Evolutionary conservation across 2,329 filamentous ascomycete species (phyloP), one percentile per base, ranked within the genome.

Genomic region (Beauveria australis): DNA sequence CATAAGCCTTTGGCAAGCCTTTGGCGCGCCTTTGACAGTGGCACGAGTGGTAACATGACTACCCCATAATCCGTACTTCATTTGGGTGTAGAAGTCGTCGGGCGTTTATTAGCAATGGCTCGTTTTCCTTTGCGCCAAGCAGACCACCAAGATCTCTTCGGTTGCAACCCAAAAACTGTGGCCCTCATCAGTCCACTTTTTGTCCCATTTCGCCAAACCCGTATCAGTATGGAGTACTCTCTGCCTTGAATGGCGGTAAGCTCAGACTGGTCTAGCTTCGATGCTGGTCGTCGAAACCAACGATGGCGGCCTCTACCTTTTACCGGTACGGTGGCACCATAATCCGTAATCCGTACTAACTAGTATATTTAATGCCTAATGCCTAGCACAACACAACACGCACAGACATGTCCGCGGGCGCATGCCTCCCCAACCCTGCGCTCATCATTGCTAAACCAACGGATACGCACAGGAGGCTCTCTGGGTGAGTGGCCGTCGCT

Each of bases 401-500:
- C 41, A 55, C 18, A 19, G 14, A 30, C 26, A 47, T 16, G 22
- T 16, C 30, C 52, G 18, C 22, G 43, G 28, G 22, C 12, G 33
- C 33, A 24, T 24, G 24, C 37, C 37, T 44, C 3, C 24, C 6
- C 6, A 44, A 30, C 40, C 40, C 37, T 18, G 52, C 52, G 37
- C 52, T 18, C 30, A 24, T 28, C 12, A 28, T 43, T n/a, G 2
- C 19, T 24, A 12, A 26, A 44, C 52, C 12, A 54, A 44, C 14
- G 16, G 7, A 10, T 22, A 53, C 3, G 48, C 26, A 18, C 16
- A 4, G 9, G 48, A 43, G 12, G 7, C 24, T 46, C 16, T 37
- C 22, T 16, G 18, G 46, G n/a, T 28, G 18, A 53, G 26, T 46
- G 47, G 19, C 56, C 56, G 56, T 59, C 56, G 56, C 56, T 59